phyloP scores from a whole-genome alignment of 352 stramenopile genomes.

The Pythium inflatum region DNA sequence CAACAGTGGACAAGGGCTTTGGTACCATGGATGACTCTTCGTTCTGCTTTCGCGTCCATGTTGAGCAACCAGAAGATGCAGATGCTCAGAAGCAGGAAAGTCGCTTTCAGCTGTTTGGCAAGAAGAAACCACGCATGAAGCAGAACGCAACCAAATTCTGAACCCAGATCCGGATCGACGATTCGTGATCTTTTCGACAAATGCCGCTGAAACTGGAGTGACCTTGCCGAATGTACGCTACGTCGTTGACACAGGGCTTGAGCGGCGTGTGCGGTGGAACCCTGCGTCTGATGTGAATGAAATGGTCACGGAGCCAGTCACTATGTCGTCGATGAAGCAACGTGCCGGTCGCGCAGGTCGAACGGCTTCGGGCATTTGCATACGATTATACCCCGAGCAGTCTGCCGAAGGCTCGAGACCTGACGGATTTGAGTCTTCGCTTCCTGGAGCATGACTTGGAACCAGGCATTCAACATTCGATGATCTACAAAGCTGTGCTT shows the following conservation, averaged over 20 bases:
- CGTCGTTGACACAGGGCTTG: constrained; percentile 39
- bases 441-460: background rate
- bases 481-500: constrained; percentile 40
- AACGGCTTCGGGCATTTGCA: constrained; percentile 31
- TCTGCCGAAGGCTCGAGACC: background rate
- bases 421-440: background rate
- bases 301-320: constrained; percentile 33
- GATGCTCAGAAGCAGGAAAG: no score
- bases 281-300: constrained; percentile 32
- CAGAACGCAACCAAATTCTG: constrained; percentile 32
- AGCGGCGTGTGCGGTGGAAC: constrained; percentile 38
- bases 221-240: constrained; percentile 39
- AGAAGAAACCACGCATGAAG: background rate
- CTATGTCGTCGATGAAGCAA: constrained; percentile 32
- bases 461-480: constrained; percentile 25
- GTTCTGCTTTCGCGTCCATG: constrained; percentile 24
- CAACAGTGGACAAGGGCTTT: background rate
- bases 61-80: background rate
- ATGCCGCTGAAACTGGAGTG: constrained; percentile 38
- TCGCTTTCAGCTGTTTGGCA: no score
- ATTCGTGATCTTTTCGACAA: constrained; percentile 36
- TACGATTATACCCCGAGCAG: constrained; percentile 28
- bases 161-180: constrained; percentile 16
- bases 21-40: background rate
- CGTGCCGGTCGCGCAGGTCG: constrained; percentile 31